Percentiles rank a stretch among this genome's conserved stretches.
Evolutionary conservation across 176 grass and related monocot species (phyloP).

Genomic region (Leersia perrieri): DNA sequence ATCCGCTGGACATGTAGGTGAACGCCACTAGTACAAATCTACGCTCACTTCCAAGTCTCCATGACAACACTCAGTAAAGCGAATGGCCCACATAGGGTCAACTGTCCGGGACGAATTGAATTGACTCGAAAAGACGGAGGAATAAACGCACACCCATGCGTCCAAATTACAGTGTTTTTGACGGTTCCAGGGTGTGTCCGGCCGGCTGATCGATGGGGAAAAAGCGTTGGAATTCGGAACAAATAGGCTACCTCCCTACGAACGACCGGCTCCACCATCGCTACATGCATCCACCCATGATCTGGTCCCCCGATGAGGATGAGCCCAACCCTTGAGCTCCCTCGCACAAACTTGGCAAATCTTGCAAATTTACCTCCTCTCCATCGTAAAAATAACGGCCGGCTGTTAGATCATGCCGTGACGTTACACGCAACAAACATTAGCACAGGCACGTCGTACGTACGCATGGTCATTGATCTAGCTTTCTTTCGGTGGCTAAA

Average conservation of each 20-base stretch:
- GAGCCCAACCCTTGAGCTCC: background rate
- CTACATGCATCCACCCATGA: background rate
- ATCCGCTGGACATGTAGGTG: background rate
- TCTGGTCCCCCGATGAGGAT: background rate
- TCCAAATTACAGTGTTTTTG: background rate
- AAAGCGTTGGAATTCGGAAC: slow-evolving; percentile 30
- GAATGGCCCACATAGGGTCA: background rate
- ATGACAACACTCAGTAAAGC: background rate
- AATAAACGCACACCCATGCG: slow-evolving; percentile 3
- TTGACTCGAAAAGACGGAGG: slow-evolving; percentile 8
- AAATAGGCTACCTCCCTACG: background rate
- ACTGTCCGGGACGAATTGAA: background rate
- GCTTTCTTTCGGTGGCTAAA: background rate
- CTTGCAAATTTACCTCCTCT: background rate
- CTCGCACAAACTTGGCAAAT: background rate
- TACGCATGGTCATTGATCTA: slow-evolving; percentile 2
- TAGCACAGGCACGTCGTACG: background rate
- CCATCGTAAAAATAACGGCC: background rate
- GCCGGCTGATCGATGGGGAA: background rate
- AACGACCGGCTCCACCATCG: background rate
- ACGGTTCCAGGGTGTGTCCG: background rate
- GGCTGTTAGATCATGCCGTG: background rate
- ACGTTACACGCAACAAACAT: background rate
- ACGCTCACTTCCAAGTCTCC: background rate
- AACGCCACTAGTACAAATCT: background rate